Base-by-base conservation (phyloP, 495 filamentous ascomycete genomes). In the Rusavskia elegans region DNA sequence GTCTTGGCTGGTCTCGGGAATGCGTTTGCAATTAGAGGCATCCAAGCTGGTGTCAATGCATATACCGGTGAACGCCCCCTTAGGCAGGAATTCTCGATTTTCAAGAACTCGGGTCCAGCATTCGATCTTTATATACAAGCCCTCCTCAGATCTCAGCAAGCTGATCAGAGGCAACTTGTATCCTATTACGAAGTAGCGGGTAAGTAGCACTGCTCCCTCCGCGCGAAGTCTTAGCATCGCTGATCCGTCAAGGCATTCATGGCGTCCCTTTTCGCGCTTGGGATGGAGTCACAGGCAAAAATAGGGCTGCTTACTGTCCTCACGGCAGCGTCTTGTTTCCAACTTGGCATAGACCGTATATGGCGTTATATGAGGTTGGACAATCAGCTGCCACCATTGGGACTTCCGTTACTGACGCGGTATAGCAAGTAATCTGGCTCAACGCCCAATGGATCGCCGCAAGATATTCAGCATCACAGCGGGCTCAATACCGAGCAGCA, bases 281-380 rank as follows among this genome's bases (percentile, higher is more conserved):
- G 63, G 63, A 66, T 51, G 60, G 58, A 7, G 63, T 61, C 14
- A 17, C 53, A 13, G 63, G 60, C 6, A 13, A 21, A 1, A 52
- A 61, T 27, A 9, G 51, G 35, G 39, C 45, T 6, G 59, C 53
- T 1, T 60, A 62, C 37, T 62, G 59, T 38, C 51, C 59, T 8
- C 60, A 61, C 35, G 45, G 27, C 40, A 60, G 57, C 0, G 61
- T 51, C 39, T 35, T 60, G 40, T 59, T 59, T 52, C 69, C 72
- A 0, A 59, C 65, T 1, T 70, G 68, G 61, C 70, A 79, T 53
- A 58, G 74, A 8, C 70, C 71, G 0, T 76, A 75, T 53, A 37
- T 76, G 29, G 57, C 66, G 0, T 64, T 74, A 0, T 69, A 63
- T 37, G 73, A 76, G 59, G 69, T 68, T 64, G 9, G 41, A 30